Percentiles rank a stretch among this genome's conserved stretches.
Evolutionary conservation across 169 alveolate genomes (phyloP).

Genomic region (Cryptosporidium ubiquitum): DNA sequence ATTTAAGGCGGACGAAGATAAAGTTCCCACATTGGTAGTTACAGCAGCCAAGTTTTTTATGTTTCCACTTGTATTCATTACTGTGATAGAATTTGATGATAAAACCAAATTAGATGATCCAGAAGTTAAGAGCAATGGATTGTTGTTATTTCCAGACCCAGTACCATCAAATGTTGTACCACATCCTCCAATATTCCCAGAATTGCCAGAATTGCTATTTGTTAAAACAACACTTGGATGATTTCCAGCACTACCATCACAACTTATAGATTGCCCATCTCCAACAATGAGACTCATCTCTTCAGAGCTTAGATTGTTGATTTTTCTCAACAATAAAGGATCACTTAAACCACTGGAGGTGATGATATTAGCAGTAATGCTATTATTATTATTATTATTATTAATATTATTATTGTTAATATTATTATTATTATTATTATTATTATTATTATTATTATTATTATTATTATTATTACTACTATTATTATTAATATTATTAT

Average conservation of each 20-base stretch:
- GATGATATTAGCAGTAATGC: not conserved
- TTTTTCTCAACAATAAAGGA: not conserved
- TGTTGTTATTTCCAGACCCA: too few relatives aligned
- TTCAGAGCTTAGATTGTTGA: not conserved
- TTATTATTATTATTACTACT: too few relatives aligned
- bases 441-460: too few relatives aligned
- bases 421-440: too few relatives aligned
- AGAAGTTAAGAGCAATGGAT: too few relatives aligned
- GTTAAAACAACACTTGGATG: too few relatives aligned
- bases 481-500: too few relatives aligned
- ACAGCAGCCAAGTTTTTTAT: not conserved
- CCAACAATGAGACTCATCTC: not conserved
- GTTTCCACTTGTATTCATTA: not conserved
- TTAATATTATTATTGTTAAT: too few relatives aligned
- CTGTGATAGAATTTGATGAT: not conserved
- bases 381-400: too few relatives aligned
- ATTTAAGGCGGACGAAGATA: not conserved
- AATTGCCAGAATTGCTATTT: too few relatives aligned
- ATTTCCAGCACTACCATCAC: not conserved
- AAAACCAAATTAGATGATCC: not conserved
- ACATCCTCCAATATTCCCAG: not conserved
- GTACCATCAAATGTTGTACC: too few relatives aligned
- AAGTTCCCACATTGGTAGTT: not conserved
- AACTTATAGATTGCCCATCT: not conserved
- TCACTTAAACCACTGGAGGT: not conserved